Evolutionary conservation across 139 green algal genomes (phyloP).

Genomic region (Edaphochlamys debaryana): DNA sequence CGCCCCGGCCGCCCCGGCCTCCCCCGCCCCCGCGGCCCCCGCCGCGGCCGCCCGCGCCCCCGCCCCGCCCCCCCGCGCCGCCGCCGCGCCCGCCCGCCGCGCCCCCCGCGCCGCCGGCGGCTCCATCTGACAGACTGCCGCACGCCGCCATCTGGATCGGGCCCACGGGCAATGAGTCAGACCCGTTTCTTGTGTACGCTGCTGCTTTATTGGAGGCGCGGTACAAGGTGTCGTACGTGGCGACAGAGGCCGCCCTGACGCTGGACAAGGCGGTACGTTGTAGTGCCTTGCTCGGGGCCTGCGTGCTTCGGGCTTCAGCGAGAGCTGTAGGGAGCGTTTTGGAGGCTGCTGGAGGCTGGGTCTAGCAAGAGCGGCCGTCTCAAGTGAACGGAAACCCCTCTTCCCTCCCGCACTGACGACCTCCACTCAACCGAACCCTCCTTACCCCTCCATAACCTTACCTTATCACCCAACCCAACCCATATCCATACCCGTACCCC

Average conservation of each 20-base stretch:
- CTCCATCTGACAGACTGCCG: no score
- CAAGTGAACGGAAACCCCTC: not conserved
- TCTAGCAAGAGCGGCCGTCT: not conserved
- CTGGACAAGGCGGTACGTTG: constrained; percentile 13
- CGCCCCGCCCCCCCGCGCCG: no score
- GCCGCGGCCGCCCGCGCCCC: no score
- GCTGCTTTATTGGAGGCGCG: constrained; percentile 11
- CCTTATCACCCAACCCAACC: not conserved
- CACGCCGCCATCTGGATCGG: no score
- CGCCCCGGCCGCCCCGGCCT: no score
- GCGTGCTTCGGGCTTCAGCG: not conserved
- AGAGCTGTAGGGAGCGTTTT: not conserved
- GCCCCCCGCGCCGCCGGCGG: no score
- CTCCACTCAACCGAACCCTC: no score
- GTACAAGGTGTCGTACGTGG: constrained; percentile 15
- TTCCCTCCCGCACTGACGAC: not conserved
- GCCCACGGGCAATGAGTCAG: no score
- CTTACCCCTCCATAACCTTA: not conserved
- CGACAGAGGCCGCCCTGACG: not conserved
- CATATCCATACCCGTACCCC: not conserved
- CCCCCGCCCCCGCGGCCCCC: no score
- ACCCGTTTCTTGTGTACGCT: not conserved
- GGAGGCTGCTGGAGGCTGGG: not conserved
- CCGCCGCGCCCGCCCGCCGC: no score
- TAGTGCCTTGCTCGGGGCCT: not conserved